Evolutionary conservation across 2,329 filamentous ascomycete species (phyloP).

Genomic region (Trichoderma endophyticum): DNA sequence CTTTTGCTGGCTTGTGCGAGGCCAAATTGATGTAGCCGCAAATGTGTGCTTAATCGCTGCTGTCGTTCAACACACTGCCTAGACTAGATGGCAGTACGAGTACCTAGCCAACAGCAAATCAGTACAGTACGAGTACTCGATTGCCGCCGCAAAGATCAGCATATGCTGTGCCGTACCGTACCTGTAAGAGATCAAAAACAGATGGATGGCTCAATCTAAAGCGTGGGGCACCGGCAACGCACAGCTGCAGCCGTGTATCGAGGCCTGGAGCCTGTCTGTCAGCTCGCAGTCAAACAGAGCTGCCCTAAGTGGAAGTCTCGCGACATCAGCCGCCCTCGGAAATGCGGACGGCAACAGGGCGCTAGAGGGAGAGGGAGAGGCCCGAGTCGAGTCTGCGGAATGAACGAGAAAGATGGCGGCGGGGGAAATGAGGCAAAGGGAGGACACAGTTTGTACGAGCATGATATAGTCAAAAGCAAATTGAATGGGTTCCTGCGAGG

Average conservation of each 20-base stretch:
- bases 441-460: not conserved
- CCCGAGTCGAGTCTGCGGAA: not conserved
- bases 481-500: not conserved
- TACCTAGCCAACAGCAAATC: not conserved
- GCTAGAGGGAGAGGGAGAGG: not conserved
- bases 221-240: not conserved
- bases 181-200: not conserved
- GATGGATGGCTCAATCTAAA: not conserved
- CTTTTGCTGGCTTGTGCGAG: not conserved
- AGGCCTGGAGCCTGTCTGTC: not conserved
- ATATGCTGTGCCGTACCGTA: not conserved
- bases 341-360: not conserved
- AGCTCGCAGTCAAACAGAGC: not conserved
- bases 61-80: not conserved
- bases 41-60: not conserved
- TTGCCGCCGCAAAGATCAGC: not conserved
- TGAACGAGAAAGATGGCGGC: not conserved
- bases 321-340: slow-evolving; percentile 2
- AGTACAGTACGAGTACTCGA: not conserved
- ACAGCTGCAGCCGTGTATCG: not conserved
- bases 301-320: not conserved
- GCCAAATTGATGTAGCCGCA: not conserved
- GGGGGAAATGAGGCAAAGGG: not conserved
- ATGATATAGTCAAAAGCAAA: not conserved
- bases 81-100: no score